A percentile compares a stretch with the other conserved stretches of the same genome.
These are phyloP conservation scores for Aureobasidium sp. DNA, from an alignment of 2,329 filamentous ascomycete species.

Conservation along the genomic window DNA sequence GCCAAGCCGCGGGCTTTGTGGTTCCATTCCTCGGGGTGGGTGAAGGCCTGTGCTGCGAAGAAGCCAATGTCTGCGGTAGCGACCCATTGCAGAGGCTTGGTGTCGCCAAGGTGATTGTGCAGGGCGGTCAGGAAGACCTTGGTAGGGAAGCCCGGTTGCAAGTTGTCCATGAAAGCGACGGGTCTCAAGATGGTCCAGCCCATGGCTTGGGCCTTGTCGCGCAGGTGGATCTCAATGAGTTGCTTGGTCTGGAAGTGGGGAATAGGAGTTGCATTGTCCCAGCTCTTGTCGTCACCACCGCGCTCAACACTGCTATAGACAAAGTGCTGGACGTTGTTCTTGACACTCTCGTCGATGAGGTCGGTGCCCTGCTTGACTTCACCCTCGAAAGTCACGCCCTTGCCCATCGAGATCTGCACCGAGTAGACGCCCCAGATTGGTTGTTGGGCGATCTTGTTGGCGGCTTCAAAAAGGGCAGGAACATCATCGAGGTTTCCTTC, in stretches of 20 bases:
- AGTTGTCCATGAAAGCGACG: constrained; percentile 57
- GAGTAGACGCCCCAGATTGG: constrained; percentile 47
- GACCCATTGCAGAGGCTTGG: constrained; percentile 31
- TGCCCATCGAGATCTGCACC: constrained; percentile 46
- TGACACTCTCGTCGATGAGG: constrained; percentile 51
- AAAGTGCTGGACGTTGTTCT: constrained; percentile 51
- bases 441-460: constrained; percentile 22
- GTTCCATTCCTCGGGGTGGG: constrained; percentile 38
- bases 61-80: constrained; percentile 44
- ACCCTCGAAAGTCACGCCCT: constrained; percentile 34
- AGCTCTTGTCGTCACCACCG: constrained; percentile 47
- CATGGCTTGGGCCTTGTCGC: constrained; percentile 43
- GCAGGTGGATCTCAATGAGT: constrained; percentile 53
- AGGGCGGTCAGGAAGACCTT: constrained; percentile 44
- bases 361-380: constrained; percentile 51
- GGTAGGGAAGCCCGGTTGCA: constrained; percentile 40
- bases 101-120: constrained; percentile 28
- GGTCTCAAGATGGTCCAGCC: constrained; percentile 54
- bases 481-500: constrained; percentile 47
- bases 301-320: constrained; percentile 59
- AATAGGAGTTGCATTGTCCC: constrained; percentile 47
- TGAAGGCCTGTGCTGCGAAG: constrained; percentile 43
- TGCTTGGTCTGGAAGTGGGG: constrained; percentile 52
- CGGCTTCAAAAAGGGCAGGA: constrained; percentile 41
- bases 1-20: constrained; percentile 42